phyloP scores from a whole-genome alignment of 1,284 basidiomycete genomes.

The Tilletia setariae region DNA sequence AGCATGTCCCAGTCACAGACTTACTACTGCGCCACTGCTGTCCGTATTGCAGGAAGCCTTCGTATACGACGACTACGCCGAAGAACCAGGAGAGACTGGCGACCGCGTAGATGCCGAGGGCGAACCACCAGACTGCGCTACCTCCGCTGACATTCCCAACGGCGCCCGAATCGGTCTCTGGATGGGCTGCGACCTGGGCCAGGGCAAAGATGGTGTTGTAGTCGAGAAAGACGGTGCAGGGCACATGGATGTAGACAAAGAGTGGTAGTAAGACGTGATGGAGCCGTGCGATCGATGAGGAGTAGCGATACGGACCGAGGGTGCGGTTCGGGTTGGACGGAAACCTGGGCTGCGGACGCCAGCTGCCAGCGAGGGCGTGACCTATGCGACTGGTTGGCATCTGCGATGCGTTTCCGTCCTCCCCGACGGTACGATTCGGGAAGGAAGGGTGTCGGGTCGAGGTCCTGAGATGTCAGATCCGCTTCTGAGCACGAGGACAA shows the following conservation, averaged over 20 bases:
- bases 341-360: constrained; percentile 2
- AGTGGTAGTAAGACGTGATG: constrained; percentile 33
- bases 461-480: no score
- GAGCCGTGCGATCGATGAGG: constrained; percentile 21
- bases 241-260: constrained; percentile 38
- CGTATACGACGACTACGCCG: constrained; percentile 34
- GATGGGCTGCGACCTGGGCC: constrained; percentile 41
- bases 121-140: constrained; percentile 36
- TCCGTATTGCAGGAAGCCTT: constrained; percentile 26
- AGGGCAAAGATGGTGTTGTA: constrained; percentile 49
- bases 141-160: not conserved
- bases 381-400: no score
- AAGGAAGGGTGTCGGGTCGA: no score
- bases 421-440: no score
- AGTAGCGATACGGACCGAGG: constrained; percentile 20
- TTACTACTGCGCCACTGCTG: constrained; percentile 25
- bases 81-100: constrained; percentile 29
- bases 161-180: constrained; percentile 23
- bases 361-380: not conserved
- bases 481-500: no score
- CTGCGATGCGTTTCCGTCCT: no score
- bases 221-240: constrained; percentile 51
- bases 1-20: not conserved
- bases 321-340: not conserved
- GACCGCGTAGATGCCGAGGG: constrained; percentile 30